These are phyloP conservation scores for Sicyos edulis DNA, from an alignment of 306 rosid species.

Conservation along the genomic window DNA sequence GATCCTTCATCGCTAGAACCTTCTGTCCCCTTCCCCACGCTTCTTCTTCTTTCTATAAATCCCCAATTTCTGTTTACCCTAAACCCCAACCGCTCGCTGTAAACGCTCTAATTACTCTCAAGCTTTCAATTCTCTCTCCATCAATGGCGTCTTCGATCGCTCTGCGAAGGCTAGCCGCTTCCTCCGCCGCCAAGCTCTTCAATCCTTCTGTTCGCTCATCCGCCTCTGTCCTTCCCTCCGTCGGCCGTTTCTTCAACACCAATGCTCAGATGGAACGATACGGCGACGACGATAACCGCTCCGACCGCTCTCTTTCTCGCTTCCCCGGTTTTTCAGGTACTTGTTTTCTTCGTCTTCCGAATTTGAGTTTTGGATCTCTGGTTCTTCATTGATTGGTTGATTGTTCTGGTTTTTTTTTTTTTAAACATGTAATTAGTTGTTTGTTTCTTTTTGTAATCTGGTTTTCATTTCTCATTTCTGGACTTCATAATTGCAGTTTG, in stretches of 20 bases:
- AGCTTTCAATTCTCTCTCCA: neutral
- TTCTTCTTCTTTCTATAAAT: neutral
- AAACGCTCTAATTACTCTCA: neutral
- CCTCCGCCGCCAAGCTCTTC: constrained; percentile 25
- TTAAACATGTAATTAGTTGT: neutral
- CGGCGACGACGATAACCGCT: constrained; percentile 17
- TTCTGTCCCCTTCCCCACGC: constrained; percentile 16
- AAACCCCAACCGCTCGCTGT: neutral
- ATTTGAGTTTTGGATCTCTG: no score
- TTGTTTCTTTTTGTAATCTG: neutral
- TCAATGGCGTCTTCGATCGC: constrained; percentile 29
- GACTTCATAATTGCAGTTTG: no score
- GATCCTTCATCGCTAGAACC: constrained; percentile 26
- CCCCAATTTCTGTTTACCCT: neutral
- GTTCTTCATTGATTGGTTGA: neutral
- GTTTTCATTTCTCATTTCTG: no score
- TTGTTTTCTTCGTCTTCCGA: neutral
- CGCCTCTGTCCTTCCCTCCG: constrained; percentile 24
- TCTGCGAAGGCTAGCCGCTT: constrained; percentile 29
- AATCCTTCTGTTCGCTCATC: constrained; percentile 26
- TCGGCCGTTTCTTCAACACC: constrained; percentile 40
- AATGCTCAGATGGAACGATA: constrained; percentile 29
- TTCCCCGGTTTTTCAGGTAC: constrained; percentile 31
- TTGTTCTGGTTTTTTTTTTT: neutral
- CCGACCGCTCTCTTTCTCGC: constrained; percentile 21